Evolutionary conservation across 495 filamentous ascomycete genomes (phyloP).

Genomic region (Alectoria sarmentosa): DNA sequence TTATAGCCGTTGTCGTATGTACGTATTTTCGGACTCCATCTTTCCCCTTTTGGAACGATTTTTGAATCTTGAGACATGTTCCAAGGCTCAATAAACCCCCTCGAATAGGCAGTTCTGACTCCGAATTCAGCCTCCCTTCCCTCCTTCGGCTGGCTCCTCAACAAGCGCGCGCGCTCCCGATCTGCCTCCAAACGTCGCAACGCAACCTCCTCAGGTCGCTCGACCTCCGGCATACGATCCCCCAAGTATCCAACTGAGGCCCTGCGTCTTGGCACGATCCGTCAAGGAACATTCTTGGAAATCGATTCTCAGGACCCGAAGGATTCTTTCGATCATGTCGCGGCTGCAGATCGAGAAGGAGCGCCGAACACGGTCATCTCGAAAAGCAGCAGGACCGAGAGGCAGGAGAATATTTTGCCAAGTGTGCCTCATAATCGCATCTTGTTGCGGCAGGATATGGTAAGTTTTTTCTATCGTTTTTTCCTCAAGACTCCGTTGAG

Average conservation of each 20-base stretch:
- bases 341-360: not conserved
- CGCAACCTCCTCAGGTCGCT: slow-evolving; percentile 14
- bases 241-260: not conserved
- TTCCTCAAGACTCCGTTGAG: no score
- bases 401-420: slow-evolving; percentile 7
- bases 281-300: slow-evolving; percentile 8
- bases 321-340: slow-evolving; percentile 1
- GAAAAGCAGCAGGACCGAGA: slow-evolving; percentile 6
- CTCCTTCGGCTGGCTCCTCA: slow-evolving; percentile 18
- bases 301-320: not conserved
- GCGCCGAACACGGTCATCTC: slow-evolving; percentile 11
- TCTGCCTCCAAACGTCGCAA: slow-evolving; percentile 15
- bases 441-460: slow-evolving; percentile 13
- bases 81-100: no score
- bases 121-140: slow-evolving; percentile 22
- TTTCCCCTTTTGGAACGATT: no score
- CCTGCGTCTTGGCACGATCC: slow-evolving; percentile 12
- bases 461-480: not conserved
- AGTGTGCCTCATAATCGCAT: slow-evolving; percentile 7
- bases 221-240: slow-evolving; percentile 7
- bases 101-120: no score
- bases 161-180: slow-evolving; percentile 7
- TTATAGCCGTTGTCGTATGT: slow-evolving; percentile 20
- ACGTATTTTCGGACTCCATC: no score
- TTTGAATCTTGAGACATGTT: no score